phyloP scores from a whole-genome alignment of 257 asterid species.

The Linderniella brevidens region DNA sequence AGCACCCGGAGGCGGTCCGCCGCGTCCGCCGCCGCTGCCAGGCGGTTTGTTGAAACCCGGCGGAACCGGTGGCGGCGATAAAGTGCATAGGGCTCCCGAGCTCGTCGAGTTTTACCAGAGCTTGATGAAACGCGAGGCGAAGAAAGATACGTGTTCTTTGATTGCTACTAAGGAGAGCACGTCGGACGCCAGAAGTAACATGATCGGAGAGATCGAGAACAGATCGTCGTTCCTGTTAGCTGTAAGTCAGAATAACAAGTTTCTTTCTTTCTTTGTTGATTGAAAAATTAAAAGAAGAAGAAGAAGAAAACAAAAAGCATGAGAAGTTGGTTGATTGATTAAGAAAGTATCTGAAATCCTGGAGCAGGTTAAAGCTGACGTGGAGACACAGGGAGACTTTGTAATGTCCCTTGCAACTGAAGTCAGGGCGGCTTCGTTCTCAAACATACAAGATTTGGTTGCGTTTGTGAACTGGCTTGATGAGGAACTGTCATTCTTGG shows the following conservation, averaged over 20 bases:
- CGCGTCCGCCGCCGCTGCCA: constrained; percentile 3
- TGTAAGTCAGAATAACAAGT: too few species aligned
- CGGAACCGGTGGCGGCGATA: constrained; percentile 58
- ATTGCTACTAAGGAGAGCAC: constrained; percentile 44
- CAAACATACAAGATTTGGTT: constrained; percentile 58
- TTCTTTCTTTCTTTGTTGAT: too few species aligned
- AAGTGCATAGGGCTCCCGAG: constrained; percentile 95
- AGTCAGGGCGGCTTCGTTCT: constrained; percentile 69
- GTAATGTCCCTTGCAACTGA: constrained; percentile 81
- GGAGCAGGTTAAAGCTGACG: constrained; percentile 58
- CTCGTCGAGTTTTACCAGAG: constrained; percentile 91
- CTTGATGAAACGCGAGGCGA: constrained; percentile 84
- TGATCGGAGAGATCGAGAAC: constrained; percentile 97
- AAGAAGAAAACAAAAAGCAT: too few species aligned
- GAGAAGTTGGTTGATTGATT: too few species aligned
- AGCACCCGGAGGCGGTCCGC: constrained; percentile 53
- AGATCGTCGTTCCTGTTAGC: constrained; percentile 84
- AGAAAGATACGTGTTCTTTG: constrained; percentile 57
- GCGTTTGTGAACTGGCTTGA: constrained; percentile 93
- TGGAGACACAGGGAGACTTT: constrained; percentile 92
- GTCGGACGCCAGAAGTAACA: constrained; percentile 72
- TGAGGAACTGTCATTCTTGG: constrained; percentile 85
- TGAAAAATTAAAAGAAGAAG: too few species aligned
- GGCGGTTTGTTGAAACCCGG: constrained; percentile 9
- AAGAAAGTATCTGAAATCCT: too few species aligned